Percentiles rank a stretch among this genome's conserved stretches.
Evolutionary conservation across 148 eudicot genomes (phyloP).

Genomic region (Vaccinium corymbosum): DNA sequence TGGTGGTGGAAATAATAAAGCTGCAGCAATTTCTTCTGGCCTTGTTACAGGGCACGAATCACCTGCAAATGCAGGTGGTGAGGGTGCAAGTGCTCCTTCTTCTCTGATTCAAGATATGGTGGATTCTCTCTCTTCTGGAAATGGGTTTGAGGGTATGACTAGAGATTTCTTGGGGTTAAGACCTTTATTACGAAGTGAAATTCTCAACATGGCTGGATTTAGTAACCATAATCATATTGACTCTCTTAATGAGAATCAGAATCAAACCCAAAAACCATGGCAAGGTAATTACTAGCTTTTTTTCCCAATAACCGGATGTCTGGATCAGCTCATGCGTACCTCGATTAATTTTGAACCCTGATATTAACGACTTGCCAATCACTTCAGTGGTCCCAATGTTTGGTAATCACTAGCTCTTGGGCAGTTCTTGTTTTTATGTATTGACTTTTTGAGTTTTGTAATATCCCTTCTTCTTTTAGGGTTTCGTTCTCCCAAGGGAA

Average conservation of each 20-base stretch:
- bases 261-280: conserved; percentile 41
- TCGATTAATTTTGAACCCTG: too few species aligned
- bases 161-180: conserved; percentile 82
- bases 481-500: not conserved
- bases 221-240: conserved; percentile 30
- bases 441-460: not conserved
- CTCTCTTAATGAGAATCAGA: conserved; percentile 18
- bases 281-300: not conserved
- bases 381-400: too few species aligned
- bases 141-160: conserved; percentile 53
- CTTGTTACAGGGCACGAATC: not conserved
- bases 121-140: conserved; percentile 39
- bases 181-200: conserved; percentile 60
- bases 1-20: conserved; percentile 33
- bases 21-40: conserved; percentile 14
- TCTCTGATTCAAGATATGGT: conserved; percentile 62
- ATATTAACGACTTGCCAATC: too few species aligned
- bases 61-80: conserved; percentile 9
- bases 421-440: not conserved
- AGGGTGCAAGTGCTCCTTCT: conserved; percentile 20
- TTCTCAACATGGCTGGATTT: conserved; percentile 52
- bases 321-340: too few species aligned
- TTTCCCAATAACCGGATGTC: too few species aligned
- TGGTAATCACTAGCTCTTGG: not conserved
- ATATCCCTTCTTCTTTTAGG: not conserved